Evolutionary conservation across 352 stramenopile genomes (phyloP), one percentile per base, ranked within the genome.

Genomic region (Halophytophthora batemanensis): DNA sequence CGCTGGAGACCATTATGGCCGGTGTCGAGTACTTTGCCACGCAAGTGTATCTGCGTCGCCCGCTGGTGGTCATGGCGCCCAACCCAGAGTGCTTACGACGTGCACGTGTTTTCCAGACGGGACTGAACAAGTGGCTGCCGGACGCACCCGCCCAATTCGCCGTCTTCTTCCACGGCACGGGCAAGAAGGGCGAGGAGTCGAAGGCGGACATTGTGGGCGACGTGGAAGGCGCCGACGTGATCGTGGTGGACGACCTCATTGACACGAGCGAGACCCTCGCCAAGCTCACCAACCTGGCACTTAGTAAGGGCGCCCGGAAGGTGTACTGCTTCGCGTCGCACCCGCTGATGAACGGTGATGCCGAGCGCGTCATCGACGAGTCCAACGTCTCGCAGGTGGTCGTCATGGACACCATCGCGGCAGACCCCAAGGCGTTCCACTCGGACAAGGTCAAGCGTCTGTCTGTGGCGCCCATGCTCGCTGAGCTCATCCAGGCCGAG

Each of bases 181-280:
- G 76, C 44, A 77, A 77, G 56, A 64, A 62, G 40, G 55, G 50
- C 29, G 76, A 88, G 46, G 71, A 74, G 54, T 79, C 74, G n/a
- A 62, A 66, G n/a, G 74, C 81, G 1, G 81, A 95, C 46, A 90
- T 97, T 45, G 79, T 97, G 15, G 88, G 88, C 15, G 84, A 97
- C 37, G 77, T 97, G 17, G 77, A 90, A 23, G 88, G 85, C 21
- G 77, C 79, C 23, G 87, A 97, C 53, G 85, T 96, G 35, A 93
- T 97, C 56, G 81, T 97, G 34, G 87, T 97, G 22, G 90, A 97
- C 61, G 90, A 97, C 63, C 71, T 97, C 46, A 79, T 97, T 36
- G 88, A 97, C 65, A 96, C 81, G 52, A 87, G 68, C 38, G 71
- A 76, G 50, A 95, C 86, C 25, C 66, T 97, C 14, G 68, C 69